Conservation (phyloP, 306 rosid species). For the Oxytropis ochrocephala region DNA sequence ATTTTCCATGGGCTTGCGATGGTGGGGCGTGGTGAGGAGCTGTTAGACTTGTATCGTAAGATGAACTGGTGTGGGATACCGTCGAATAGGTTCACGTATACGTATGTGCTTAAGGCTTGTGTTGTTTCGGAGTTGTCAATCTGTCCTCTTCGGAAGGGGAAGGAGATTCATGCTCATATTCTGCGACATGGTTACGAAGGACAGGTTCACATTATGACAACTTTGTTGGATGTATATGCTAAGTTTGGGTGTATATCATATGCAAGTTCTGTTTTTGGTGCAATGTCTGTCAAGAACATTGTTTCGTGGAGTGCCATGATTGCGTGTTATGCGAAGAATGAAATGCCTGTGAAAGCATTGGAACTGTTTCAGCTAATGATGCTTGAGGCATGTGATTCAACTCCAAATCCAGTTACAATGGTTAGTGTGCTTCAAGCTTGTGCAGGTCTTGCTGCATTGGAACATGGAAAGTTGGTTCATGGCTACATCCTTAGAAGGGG, state of each 20-base stretch:
- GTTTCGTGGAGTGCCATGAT: constrained; percentile 41
- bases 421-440: constrained; percentile 93
- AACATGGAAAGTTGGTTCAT: constrained; percentile 81
- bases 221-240: constrained; percentile 81
- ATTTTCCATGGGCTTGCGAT: constrained; percentile 62
- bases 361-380: constrained; percentile 72
- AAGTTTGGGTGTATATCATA: constrained; percentile 59
- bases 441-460: constrained; percentile 68
- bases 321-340: constrained; percentile 6
- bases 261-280: too few species aligned
- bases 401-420: constrained; percentile 93
- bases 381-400: constrained; percentile 41
- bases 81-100: constrained; percentile 74
- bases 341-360: constrained; percentile 40
- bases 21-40: constrained; percentile 66
- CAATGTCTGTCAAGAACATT: constrained; percentile 61
- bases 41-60: constrained; percentile 49
- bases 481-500: constrained; percentile 82
- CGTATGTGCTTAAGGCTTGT: constrained; percentile 81
- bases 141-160: constrained; percentile 54
- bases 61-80: constrained; percentile 55
- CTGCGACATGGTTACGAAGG: constrained; percentile 70
- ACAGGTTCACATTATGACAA: constrained; percentile 69
- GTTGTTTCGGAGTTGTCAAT: constrained; percentile 31
- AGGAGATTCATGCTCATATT: constrained; percentile 88